Percentiles rank a stretch among this genome's conserved stretches.
phyloP scores from a whole-genome alignment of 1,284 basidiomycete species.

The Ustilago esculenta region DNA sequence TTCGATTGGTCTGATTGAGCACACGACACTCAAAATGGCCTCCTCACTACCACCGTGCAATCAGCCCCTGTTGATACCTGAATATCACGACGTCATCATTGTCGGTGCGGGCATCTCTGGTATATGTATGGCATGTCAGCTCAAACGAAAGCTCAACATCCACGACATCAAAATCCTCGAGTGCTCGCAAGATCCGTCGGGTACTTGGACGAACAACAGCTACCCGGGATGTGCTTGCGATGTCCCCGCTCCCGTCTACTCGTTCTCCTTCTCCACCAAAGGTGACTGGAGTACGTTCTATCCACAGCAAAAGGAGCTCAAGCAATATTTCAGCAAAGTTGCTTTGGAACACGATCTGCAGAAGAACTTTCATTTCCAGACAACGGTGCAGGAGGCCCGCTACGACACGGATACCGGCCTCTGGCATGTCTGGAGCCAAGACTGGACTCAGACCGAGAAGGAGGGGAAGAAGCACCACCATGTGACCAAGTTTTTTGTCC shows the following conservation, averaged over 20 bases:
- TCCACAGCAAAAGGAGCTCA: constrained; percentile 55
- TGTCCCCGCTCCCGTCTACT: constrained; percentile 65
- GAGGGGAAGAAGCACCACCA: constrained; percentile 43
- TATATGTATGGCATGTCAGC: constrained; percentile 58
- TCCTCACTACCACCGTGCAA: constrained; percentile 15
- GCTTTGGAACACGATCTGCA: constrained; percentile 53
- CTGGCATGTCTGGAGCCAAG: constrained; percentile 60
- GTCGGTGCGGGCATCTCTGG: constrained; percentile 62
- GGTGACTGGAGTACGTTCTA: constrained; percentile 61
- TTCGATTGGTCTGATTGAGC: too few relatives aligned
- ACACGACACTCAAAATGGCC: constrained; percentile 3
- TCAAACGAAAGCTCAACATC: constrained; percentile 52
- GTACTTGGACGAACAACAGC: constrained; percentile 58
- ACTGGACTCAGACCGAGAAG: constrained; percentile 6
- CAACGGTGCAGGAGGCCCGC: constrained; percentile 51
- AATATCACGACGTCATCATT: constrained; percentile 62
- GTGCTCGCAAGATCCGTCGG: constrained; percentile 36
- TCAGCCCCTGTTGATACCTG: constrained; percentile 38
- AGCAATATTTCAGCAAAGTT: constrained; percentile 55
- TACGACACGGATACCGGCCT: constrained; percentile 58
- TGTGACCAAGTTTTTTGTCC: constrained; percentile 61
- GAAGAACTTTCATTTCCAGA: constrained; percentile 52
- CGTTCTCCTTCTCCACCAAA: constrained; percentile 62
- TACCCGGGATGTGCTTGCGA: constrained; percentile 64
- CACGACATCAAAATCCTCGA: constrained; percentile 58